Evolutionary conservation across 31 red algal species (phyloP).

Genomic region (Bonnemaisonia californica): DNA sequence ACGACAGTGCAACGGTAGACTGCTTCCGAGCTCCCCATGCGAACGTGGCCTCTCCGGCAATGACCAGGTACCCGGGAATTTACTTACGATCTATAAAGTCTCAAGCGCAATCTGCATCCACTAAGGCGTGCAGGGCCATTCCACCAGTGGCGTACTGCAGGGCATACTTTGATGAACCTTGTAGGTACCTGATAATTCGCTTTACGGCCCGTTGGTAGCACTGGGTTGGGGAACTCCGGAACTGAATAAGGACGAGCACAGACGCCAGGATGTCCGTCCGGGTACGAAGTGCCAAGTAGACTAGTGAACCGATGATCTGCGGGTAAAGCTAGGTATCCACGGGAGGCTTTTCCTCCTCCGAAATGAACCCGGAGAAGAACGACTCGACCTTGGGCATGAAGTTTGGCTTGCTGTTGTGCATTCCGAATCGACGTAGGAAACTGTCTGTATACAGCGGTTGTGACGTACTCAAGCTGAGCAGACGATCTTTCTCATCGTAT

Average conservation of each 20-base stretch:
- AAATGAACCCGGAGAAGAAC: neutral
- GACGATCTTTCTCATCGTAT: neutral
- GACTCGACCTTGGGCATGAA: neutral
- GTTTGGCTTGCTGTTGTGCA: neutral
- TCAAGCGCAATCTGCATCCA: slow-evolving; percentile 33
- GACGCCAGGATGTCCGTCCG: neutral
- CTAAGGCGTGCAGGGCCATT: too few species aligned
- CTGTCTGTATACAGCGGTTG: neutral
- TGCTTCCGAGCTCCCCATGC: slow-evolving; percentile 14
- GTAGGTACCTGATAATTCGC: neutral
- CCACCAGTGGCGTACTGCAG: neutral
- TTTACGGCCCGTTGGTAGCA: neutral
- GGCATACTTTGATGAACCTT: too few species aligned
- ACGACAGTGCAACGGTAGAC: too few species aligned
- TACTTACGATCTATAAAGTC: slow-evolving; percentile 30
- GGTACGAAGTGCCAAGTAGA: slow-evolving; percentile 25
- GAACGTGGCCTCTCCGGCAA: neutral
- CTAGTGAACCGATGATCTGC: slow-evolving; percentile 12
- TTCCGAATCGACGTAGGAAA: neutral
- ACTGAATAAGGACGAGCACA: neutral
- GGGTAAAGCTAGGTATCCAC: slow-evolving; percentile 1
- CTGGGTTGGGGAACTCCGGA: neutral
- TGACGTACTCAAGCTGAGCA: neutral
- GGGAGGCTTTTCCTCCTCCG: neutral
- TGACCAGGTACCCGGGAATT: slow-evolving; percentile 40